Evolutionary conservation across 1,284 basidiomycete genomes (phyloP).

Genomic region (Fistulinella staudtii): DNA sequence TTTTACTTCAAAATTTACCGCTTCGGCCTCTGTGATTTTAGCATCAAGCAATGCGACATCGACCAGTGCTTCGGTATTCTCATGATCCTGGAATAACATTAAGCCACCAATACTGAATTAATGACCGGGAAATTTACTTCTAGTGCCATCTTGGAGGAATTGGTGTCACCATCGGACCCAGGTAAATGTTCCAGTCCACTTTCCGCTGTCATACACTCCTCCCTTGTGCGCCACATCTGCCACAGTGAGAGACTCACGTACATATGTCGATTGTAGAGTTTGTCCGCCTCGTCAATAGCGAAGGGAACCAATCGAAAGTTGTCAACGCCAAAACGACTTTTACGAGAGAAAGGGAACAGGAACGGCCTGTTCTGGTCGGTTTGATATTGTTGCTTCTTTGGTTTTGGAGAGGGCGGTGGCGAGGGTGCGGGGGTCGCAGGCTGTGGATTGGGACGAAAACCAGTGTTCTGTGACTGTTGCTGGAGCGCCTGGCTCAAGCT

Average conservation of each 20-base stretch:
- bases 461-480: constrained; percentile 42
- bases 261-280: constrained; percentile 87
- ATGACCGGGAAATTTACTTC: constrained; percentile 35
- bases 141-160: constrained; percentile 40
- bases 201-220: constrained; percentile 93
- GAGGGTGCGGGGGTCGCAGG: constrained; percentile 85
- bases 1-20: constrained; percentile 53
- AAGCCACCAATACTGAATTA: constrained; percentile 4
- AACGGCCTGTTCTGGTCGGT: constrained; percentile 96
- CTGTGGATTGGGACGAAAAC: constrained; percentile 55
- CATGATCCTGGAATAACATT: constrained; percentile 45
- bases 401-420: constrained; percentile 85
- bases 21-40: constrained; percentile 65
- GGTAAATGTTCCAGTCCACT: constrained; percentile 84
- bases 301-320: constrained; percentile 78
- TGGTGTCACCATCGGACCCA: constrained; percentile 52
- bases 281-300: constrained; percentile 94
- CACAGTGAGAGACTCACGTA: constrained; percentile 84
- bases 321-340: constrained; percentile 34
- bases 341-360: constrained; percentile 88
- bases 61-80: constrained; percentile 55
- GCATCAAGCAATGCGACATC: constrained; percentile 70
- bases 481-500: constrained; percentile 43
- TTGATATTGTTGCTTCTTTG: constrained; percentile 98
- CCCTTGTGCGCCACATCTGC: constrained; percentile 94